Base-by-base conservation (phyloP, 345 rosid species). In the Boechera divaricarpa region DNA sequence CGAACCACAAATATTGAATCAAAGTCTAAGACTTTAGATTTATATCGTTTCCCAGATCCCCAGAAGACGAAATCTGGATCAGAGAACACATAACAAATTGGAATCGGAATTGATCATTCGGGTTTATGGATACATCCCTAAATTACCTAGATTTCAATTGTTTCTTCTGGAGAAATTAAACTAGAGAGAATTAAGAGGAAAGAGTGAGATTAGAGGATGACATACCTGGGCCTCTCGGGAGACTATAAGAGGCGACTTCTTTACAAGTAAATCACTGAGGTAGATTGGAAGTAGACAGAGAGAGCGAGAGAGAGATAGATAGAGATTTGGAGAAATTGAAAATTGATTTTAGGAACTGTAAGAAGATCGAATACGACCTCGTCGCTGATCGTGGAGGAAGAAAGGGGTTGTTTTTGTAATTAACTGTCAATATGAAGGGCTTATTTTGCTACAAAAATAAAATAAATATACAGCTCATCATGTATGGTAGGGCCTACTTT, bases 361-460 rank as follows among this genome's bases (percentile, higher is more conserved):
- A 55, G 76, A 55, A 41, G 77, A 73, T 78, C 82, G 81, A 49
- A 38, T 72, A 24, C 76, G 69, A 51, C 54, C 62, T 71, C 51
- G 81, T 78, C 73, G 69, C 28, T 78, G 77, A 72, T 72, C 63
- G 63, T 66, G 63, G 74, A 59, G 61, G 69, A 59, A 67, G 33
- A 42, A 49, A 57, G 13, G 73, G 69, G 65, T 6, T 10, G 0
- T 6, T 21, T 59, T 3, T 73, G 74, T 73, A 60, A 73, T 57
- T 67, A 33, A 42, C 11, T 0, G 26, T 31, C 42, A 72, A 73
- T 7, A 16, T 58, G 4, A 67, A 53, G 77, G 81, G 26, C 54
- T 59, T 39, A 0, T 49, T 58, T 49, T 54, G 58, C 3, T 26
- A 0, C 51, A 15, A 13, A 24, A 18, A 12, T 26, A 2, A 33